These are phyloP conservation scores for Agaricus sinodeliciosus DNA, from an alignment of 768 basidiomycete genomes.

Conservation along the genomic window DNA sequence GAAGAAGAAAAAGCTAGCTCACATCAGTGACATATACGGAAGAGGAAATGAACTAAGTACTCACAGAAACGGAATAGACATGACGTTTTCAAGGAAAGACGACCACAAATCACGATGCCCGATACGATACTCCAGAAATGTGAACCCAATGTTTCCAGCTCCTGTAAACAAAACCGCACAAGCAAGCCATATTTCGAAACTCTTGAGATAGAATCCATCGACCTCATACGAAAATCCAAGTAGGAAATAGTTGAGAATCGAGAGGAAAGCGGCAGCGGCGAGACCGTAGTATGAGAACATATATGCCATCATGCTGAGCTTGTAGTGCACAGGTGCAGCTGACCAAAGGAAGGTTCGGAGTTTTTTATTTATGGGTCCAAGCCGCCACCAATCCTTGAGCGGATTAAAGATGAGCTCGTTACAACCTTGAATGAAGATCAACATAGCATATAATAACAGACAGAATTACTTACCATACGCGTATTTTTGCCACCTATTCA, in stretches of 20 bases:
- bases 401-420: constrained; percentile 86
- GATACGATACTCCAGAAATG: constrained; percentile 62
- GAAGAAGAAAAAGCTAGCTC: constrained; percentile 68
- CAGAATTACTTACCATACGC: constrained; percentile 47
- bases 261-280: constrained; percentile 54
- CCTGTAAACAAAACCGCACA: constrained; percentile 67
- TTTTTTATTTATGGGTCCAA: constrained; percentile 81
- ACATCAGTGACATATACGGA: neutral
- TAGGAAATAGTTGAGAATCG: constrained; percentile 64
- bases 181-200: constrained; percentile 70
- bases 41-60: constrained; percentile 19
- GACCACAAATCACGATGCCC: constrained; percentile 46
- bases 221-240: constrained; percentile 56
- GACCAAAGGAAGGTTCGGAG: constrained; percentile 76
- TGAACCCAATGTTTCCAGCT: constrained; percentile 62
- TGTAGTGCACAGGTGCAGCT: constrained; percentile 72
- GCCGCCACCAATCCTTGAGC: constrained; percentile 64
- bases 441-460: neutral
- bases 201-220: constrained; percentile 67
- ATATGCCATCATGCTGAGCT: constrained; percentile 72
- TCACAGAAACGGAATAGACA: constrained; percentile 72
- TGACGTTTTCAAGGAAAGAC: constrained; percentile 50
- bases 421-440: constrained; percentile 36
- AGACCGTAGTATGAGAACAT: constrained; percentile 63
- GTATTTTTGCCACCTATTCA: constrained; percentile 92